These are phyloP conservation scores for Candida coleopterorum DNA, from an alignment of 805 yeast species.

Conservation along the genomic window DNA sequence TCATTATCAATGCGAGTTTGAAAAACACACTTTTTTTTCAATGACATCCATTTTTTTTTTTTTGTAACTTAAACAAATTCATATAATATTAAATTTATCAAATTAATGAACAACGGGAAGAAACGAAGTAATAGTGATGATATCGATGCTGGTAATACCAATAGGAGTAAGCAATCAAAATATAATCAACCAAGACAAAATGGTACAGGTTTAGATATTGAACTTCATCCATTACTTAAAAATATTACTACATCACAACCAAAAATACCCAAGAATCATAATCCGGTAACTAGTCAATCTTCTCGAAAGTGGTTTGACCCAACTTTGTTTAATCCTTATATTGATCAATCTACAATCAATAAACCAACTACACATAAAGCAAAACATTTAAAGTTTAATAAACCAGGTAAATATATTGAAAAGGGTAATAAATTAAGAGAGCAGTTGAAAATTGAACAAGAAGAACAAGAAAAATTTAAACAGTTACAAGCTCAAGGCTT, in stretches of 20 bases:
- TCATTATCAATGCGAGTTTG: not conserved
- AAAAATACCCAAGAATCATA: constrained; percentile 20
- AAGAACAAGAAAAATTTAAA: constrained; percentile 15
- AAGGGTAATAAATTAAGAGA: constrained; percentile 50
- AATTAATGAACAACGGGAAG: not conserved
- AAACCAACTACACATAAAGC: constrained; percentile 14
- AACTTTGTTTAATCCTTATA: constrained; percentile 33
- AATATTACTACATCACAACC: constrained; percentile 22
- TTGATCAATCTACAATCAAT: constrained; percentile 19
- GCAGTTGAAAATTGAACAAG: constrained; percentile 28
- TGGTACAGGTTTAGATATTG: constrained; percentile 24
- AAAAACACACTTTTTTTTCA: not conserved
- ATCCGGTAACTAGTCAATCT: constrained; percentile 24
- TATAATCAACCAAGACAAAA: not conserved
- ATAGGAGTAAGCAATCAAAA: not conserved
- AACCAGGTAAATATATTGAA: constrained; percentile 59
- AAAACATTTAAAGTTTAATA: constrained; percentile 48
- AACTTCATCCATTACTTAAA: constrained; percentile 35
- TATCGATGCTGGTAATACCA: not conserved
- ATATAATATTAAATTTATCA: too few species aligned
- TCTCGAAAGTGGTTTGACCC: constrained; percentile 28
- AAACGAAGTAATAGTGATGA: not conserved
- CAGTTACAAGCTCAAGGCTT: constrained; percentile 37
- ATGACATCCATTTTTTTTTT: not conserved
- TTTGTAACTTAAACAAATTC: too few species aligned